Evolutionary conservation across 441 rosid species (phyloP).

Genomic region (California macrophylla): DNA sequence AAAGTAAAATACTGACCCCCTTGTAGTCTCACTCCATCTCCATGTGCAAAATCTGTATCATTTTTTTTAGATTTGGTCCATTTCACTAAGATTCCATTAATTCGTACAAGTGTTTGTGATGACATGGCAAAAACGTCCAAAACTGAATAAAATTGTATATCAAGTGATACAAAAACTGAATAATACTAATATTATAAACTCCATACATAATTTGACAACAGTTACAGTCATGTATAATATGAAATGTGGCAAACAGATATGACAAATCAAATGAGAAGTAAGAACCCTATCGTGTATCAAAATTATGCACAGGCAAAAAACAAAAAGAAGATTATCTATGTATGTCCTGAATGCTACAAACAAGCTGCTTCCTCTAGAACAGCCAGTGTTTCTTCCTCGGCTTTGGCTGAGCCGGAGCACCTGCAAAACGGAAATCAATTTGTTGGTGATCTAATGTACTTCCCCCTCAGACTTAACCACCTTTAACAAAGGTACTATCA

Average conservation of each 20-base stretch:
- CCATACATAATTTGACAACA: neutral
- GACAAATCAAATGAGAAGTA: neutral
- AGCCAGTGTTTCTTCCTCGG: conserved; percentile 93
- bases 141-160: too few relatives aligned
- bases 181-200: too few relatives aligned
- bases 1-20: too few relatives aligned
- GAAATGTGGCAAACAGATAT: neutral
- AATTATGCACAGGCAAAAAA: conserved; percentile 7
- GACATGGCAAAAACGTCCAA: too few relatives aligned
- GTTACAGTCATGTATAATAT: neutral
- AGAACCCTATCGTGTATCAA: neutral
- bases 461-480: too few relatives aligned
- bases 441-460: neutral
- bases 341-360: conserved; percentile 12
- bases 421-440: conserved; percentile 27
- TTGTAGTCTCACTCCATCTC: too few relatives aligned
- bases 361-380: conserved; percentile 39
- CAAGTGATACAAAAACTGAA: too few relatives aligned
- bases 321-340: neutral
- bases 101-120: too few relatives aligned
- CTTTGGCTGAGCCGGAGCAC: conserved; percentile 53
- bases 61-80: too few relatives aligned
- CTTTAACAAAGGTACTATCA: too few relatives aligned
- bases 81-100: too few relatives aligned
- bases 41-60: too few relatives aligned